Evolutionary conservation across 129 eudicot genomes (phyloP).

Genomic region (sunflower (Helianthus annuus)): DNA sequence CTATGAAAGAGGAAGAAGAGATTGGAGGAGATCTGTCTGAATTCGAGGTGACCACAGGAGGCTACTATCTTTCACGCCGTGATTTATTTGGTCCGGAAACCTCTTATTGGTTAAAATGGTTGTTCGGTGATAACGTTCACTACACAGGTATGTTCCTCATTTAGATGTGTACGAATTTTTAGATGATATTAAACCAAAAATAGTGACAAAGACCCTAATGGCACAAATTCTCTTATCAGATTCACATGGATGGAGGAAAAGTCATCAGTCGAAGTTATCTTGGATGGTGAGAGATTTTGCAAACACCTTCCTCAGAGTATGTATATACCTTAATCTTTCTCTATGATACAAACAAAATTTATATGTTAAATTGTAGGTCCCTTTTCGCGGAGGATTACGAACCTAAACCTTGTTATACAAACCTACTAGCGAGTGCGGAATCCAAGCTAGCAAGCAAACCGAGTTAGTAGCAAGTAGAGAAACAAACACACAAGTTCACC

Average conservation of each 20-base stretch:
- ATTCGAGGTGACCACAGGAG: no score
- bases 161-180: neutral
- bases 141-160: neutral
- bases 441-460: no score
- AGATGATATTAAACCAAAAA: neutral
- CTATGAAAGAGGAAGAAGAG: no score
- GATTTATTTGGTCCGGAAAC: neutral
- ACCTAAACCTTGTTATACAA: no score
- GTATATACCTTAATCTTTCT: neutral
- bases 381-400: no score
- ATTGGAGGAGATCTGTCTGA: no score
- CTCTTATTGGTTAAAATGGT: neutral
- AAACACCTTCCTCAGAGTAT: neutral
- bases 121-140: neutral
- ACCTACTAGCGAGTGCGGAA: no score
- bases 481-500: no score
- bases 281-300: neutral
- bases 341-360: no score
- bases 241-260: conserved; percentile 22
- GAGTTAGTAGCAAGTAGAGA: no score
- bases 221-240: conserved; percentile 35
- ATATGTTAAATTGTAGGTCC: no score
- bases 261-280: neutral
- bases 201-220: neutral
- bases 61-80: neutral